Evolutionary conservation across 495 filamentous ascomycete species (phyloP), one percentile per base, ranked within the genome.

Genomic region (Aspergillus saccharolyticus): DNA sequence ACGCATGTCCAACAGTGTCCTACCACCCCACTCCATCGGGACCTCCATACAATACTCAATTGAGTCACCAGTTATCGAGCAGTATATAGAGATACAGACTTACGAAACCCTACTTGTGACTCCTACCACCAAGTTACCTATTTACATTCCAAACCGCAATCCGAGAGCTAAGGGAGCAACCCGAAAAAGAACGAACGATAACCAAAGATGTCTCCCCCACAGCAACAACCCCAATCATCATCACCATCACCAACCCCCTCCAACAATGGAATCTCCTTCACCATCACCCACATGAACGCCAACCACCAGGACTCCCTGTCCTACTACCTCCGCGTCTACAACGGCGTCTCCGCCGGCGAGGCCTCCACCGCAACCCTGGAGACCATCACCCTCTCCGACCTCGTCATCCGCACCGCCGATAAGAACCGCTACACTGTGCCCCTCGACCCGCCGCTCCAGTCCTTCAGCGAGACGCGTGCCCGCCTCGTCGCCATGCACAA

Each of bases 281-380:
- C 90, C 64, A 80, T 88, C 65, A 75, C 78, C 25, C 89, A 94
- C 77, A 91, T 94, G 88, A 92, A 92, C 75, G 75, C 74, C 42
- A 85, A 90, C 76, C 89, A 92, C 72, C 68, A 71, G 60, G 76
- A 78, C 60, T 86, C 88, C 25, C 77, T 94, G 16, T 65, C 72
- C 44, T 79, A 85, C 56, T 91, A 88, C 71, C 79, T 91, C 0
- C 76, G 80, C 57, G 78, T 86, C 69, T 87, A 80, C 78, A 68
- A 63, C 61, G 58, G 70, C 7, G 66, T 86, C 39, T 76, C 81
- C 45, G 65, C 76, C 8, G 63, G 65, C 22, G 69, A 75, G 28
- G 68, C 78, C 49, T 68, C 79, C 56, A 66, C 78, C 51, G 82
- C 85, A 8, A 63, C 72, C 17, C 73, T 92, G 55, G 74, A 77